Evolutionary conservation across 306 rosid species (phyloP).

Genomic region (Vachellia pachyceras): DNA sequence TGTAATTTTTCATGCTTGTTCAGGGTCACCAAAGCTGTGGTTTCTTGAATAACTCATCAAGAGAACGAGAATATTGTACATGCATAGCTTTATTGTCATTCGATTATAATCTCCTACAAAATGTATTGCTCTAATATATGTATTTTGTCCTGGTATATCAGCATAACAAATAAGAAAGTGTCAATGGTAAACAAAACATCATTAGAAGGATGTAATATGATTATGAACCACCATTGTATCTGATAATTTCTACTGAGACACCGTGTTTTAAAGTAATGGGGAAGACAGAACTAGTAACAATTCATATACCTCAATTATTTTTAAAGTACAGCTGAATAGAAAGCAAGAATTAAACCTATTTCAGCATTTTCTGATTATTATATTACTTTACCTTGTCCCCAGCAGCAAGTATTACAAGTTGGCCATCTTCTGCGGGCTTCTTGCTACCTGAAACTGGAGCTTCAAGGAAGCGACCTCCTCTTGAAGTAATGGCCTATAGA

Average conservation of each 20-base stretch:
- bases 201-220: conserved; percentile 1
- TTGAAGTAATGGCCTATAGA: conserved; percentile 66
- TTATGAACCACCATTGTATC: conserved; percentile 4
- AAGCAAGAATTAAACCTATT: conserved; percentile 21
- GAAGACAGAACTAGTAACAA: conserved; percentile 15
- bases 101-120: conserved; percentile 2
- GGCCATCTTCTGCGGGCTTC: conserved; percentile 99
- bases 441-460: conserved; percentile 99
- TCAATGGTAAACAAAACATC: not conserved
- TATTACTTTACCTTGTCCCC: conserved; percentile 67
- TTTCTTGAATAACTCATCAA: not conserved
- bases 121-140: conserved; percentile 7
- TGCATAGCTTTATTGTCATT: not conserved
- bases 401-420: conserved; percentile 83
- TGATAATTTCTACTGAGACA: conserved; percentile 11
- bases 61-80: not conserved
- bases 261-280: conserved; percentile 6
- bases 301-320: conserved; percentile 27
- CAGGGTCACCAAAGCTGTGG: not conserved
- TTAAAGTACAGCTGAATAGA: conserved; percentile 1
- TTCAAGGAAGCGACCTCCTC: conserved; percentile 74
- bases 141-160: conserved; percentile 15
- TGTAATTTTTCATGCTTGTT: conserved; percentile 1
- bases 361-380: conserved; percentile 6
- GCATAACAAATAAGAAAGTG: not conserved